Evolutionary conservation across 495 filamentous ascomycete species (phyloP), one percentile per base, ranked within the genome.

Genomic region (Chaetomium tenue): DNA sequence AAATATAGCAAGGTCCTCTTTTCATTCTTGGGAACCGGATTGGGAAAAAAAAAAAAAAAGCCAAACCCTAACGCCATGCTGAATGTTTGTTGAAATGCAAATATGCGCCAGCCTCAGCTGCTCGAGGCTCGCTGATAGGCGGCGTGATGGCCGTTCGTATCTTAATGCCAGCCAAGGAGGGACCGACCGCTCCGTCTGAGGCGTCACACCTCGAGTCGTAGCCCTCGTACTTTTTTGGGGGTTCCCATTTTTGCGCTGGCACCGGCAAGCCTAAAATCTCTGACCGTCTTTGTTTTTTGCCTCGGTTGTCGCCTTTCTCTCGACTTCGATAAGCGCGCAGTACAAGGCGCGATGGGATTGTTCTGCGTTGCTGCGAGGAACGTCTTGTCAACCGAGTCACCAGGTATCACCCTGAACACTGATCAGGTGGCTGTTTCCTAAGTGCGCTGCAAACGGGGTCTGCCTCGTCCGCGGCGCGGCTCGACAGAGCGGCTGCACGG

Each of bases 371-470:
- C 53, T 48, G 54, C 58, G 56, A 47, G 40, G 48, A 59, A 65
- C 53, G 33, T 58, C 9, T 61, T 15, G 65, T 58, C 60, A 69
- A 74, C 69, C 63, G 60, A 57, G 51, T 64, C 62, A 64, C 69
- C 73, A 75, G 71, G 73, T 73, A 74, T 74, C 73, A 75, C 73
- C 73, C 72, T 74, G 72, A 72, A 74, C 47, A 73, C 68, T 68
- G 67, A 65, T 73, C 68, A 71, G 67, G 60, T 48, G 65, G 63
- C 26, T 51, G 40, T 51, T 47, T 20, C 51, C 16, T 26, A 47
- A 50, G 33, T 57, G 47, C 58, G 63, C 33, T 56, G 58, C 58
- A 46, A 42, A 57, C 44, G 44, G 26, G 18, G 40, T 53, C 58
- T 56, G 58, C 64, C 52, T 42, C 47, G 28, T 23, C 18, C 47